Evolutionary conservation across 2,329 filamentous ascomycete genomes (phyloP), one percentile per base, ranked within the genome.

Genomic region (Exophiala aquamarina): DNA sequence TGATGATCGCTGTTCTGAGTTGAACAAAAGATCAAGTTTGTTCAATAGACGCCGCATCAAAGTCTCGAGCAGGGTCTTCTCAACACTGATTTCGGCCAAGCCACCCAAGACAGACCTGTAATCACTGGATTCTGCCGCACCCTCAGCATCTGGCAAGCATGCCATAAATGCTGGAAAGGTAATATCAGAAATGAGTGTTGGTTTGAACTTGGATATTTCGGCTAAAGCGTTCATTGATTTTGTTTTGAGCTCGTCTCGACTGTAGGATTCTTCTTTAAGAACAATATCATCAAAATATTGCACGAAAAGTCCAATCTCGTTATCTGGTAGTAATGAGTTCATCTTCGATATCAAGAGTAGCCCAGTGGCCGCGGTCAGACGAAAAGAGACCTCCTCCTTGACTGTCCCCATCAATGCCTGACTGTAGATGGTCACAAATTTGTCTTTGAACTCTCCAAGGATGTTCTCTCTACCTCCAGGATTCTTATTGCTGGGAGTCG

Each of bases 111-210:
- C 78, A 4, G 74, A 66, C n/a, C 76, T 59, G 57, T 83, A 83
- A 4, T 64, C 62, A 17, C 29, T 26, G 5, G 59, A 59, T 8
- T 70, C 64, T 3, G 67, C 66, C 14, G 74, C 71, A n/a, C 68
- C 65, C 47, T 77, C 76, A 2, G 67, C 69, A 50, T 83, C 82
- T 1, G 83, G 83, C 3, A 87, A 65, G 31, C 78, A 76, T 3
- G 82, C 81, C 64, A 86, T 75, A 60, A 86, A 84, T 4, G 79
- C 78, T 19, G 83, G 83, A 57, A 86, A 81, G 0, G 82, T 81
- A 47, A 82, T 81, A 37, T 83, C 76, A 58, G 83, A 77, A 20
- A 86, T 79, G 9, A 83, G 66, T 37, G 76, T 73, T 14, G 82
- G 79, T 57, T 82, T 83, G 49, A 81, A 73, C 50, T 77, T 77